Conservation (phyloP, 768 basidiomycete species). For the Obba rivulosa region DNA sequence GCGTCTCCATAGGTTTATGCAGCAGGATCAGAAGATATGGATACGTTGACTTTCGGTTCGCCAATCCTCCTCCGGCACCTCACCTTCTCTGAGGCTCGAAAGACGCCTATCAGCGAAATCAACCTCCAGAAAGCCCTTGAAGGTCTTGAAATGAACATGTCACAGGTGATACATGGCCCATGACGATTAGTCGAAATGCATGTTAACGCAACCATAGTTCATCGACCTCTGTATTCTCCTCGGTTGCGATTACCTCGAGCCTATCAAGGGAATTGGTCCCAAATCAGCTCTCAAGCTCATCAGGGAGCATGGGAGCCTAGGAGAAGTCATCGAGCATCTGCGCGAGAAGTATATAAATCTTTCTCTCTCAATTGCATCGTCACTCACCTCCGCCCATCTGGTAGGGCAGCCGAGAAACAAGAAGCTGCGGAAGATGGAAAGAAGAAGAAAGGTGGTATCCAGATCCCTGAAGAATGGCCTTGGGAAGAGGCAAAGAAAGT, state of each 20-base stretch:
- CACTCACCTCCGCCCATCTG: not conserved
- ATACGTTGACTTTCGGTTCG: conserved; percentile 92
- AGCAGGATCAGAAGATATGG: conserved; percentile 99
- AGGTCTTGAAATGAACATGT: conserved; percentile 91
- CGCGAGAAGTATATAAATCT: conserved; percentile 56
- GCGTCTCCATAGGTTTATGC: conserved; percentile 72
- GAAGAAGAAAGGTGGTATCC: conserved; percentile 71
- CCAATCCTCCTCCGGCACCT: conserved; percentile 93
- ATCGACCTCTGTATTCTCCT: conserved; percentile 94
- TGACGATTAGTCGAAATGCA: not conserved
- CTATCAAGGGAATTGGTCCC: conserved; percentile 95
- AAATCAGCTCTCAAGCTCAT: conserved; percentile 93
- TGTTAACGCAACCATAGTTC: conserved; percentile 48
- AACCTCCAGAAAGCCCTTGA: conserved; percentile 76
- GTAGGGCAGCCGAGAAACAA: conserved; percentile 40
- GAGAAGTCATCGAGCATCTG: conserved; percentile 69
- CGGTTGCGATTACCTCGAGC: conserved; percentile 98
- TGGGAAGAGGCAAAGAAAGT: conserved; percentile 93
- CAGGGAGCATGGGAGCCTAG: conserved; percentile 71
- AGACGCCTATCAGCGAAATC: conserved; percentile 93
- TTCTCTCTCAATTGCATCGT: no score
- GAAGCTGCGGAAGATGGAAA: conserved; percentile 43
- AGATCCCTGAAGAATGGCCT: conserved; percentile 92
- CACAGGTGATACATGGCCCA: conserved; percentile 45
- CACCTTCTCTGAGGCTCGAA: conserved; percentile 97